Conservation (phyloP, 1,284 basidiomycete genomes). For the Ceratobasidium sp. region DNA sequence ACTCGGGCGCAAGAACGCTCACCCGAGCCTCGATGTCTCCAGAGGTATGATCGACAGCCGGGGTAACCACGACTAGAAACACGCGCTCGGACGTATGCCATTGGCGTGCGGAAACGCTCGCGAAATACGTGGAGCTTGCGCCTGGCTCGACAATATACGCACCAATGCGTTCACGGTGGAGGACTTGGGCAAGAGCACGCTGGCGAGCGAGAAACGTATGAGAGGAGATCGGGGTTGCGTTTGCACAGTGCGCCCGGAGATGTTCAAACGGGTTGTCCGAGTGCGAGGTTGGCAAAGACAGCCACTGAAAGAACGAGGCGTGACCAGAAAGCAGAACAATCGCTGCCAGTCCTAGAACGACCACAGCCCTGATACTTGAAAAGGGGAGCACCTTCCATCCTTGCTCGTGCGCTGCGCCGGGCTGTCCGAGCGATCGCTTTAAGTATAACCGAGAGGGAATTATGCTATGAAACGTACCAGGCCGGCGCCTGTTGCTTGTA, state of each 20-base stretch:
- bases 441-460: slow-evolving; percentile 9
- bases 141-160: slow-evolving; percentile 80
- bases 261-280: slow-evolving; percentile 46
- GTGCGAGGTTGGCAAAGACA: neutral
- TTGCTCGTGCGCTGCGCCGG: neutral
- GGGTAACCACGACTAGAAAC: slow-evolving; percentile 69
- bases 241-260: slow-evolving; percentile 60
- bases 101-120: slow-evolving; percentile 65
- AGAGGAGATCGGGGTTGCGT: slow-evolving; percentile 59
- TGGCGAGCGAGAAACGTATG: slow-evolving; percentile 63
- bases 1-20: slow-evolving; percentile 73
- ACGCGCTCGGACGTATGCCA: slow-evolving; percentile 82
- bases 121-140: slow-evolving; percentile 71
- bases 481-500: neutral
- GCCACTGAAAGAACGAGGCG: neutral
- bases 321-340: neutral
- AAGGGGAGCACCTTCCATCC: neutral
- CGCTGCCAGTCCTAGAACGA: neutral
- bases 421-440: neutral
- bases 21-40: slow-evolving; percentile 56
- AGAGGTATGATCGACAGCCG: slow-evolving; percentile 48
- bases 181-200: slow-evolving; percentile 58
- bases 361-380: neutral
- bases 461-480: slow-evolving; percentile 1
- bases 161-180: slow-evolving; percentile 60